Base-by-base conservation (phyloP, 2,329 filamentous ascomycete species). In the Periconia macrospinosa region DNA sequence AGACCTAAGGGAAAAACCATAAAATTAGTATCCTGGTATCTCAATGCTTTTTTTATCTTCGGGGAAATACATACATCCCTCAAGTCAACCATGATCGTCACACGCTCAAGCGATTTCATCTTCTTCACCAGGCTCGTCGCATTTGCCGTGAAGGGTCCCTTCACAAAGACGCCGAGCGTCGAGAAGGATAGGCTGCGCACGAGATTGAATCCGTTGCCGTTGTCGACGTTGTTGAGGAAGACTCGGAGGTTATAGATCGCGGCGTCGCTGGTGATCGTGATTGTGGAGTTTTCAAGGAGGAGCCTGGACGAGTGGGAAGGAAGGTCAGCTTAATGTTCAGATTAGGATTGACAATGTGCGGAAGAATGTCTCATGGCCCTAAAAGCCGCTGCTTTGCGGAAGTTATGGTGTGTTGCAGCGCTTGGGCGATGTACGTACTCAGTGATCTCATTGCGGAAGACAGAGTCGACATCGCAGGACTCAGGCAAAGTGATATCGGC, bases 241-340 rank as follows among this genome's bases (percentile, higher is more conserved):
- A 37, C 27, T 10, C 30, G 19, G 27, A 47, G 18, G 30, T 47
- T 47, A 27, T 47, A 47, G 45, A 37, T 20, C 2, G 45, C 45
- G 45, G 17, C 45, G 30, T 47, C 45, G 45, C 45, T 47, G n/a
- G 45, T 8, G 45, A 47, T 18, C 18, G 30, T 47, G 30, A 47
- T 18, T 2, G 19, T 23, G 11, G 27, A 20, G 7, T 33, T n/a
- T 37, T 37, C 33, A n/a, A 37, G 33, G 33, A 14, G 33, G 15
- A 14, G 33, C 5, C 33, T 13, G 11, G 33, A 10, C 11, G 15
- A 13, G 33, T 37, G 11, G 33, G 11, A 37, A n/a, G 33, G 11
- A 10, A 37, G 15, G 33, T n/a, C 11, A 37, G 33, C 11, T 14
- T 3, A 37, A 37, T 8, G 23, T 27, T 37, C 33, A 37, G n/a